Conservation (phyloP, 495 filamentous ascomycete species). For the Podospora anserina region DNA sequence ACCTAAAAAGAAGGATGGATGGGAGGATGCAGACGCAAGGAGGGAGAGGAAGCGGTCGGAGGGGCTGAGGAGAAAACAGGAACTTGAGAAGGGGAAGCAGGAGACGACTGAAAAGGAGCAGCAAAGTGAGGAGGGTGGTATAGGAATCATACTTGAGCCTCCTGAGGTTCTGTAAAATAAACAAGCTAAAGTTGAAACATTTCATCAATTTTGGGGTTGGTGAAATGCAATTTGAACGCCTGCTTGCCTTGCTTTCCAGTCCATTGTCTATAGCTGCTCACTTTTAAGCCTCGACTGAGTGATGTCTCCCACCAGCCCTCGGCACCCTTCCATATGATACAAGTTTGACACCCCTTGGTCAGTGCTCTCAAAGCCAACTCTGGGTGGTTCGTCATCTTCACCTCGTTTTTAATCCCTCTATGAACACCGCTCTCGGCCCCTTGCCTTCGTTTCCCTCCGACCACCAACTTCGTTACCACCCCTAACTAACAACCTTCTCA, state of each 20-base stretch:
- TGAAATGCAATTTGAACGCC: constrained; percentile 3
- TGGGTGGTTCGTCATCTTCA: not conserved
- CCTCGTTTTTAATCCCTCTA: not conserved
- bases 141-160: constrained; percentile 18
- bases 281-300: constrained; percentile 1
- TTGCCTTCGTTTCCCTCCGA: not conserved
- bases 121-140: not conserved
- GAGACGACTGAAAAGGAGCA: constrained; percentile 11
- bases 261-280: constrained; percentile 11
- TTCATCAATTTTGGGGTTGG: not conserved
- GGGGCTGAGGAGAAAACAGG: constrained; percentile 51
- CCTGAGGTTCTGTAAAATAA: constrained; percentile 19
- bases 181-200: no score
- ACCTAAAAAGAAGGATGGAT: constrained; percentile 29
- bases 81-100: constrained; percentile 27
- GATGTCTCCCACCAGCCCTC: not conserved
- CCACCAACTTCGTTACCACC: not conserved
- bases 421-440: not conserved
- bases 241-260: constrained; percentile 7
- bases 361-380: not conserved
- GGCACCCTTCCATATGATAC: not conserved
- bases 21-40: constrained; percentile 58
- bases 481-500: constrained; percentile 64
- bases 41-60: constrained; percentile 61
- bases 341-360: not conserved